Conservation (phyloP, 176 grass and related monocot species). For the Rhynchospora tenuis region DNA sequence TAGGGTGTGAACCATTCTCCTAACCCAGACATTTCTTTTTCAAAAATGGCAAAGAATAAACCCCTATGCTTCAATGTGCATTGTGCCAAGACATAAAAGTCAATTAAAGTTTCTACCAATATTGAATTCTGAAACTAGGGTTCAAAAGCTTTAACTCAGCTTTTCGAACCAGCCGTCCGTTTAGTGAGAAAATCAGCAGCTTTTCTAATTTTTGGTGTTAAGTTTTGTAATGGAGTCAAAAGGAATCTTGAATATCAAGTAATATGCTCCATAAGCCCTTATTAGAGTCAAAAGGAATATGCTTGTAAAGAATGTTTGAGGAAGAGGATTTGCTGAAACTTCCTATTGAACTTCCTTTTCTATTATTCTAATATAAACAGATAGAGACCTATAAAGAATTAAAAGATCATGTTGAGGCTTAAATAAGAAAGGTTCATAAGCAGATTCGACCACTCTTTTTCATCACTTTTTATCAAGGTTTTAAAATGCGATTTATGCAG, state of each 20-base stretch:
- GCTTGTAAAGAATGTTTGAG: background rate
- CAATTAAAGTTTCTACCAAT: background rate
- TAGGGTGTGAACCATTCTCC: background rate
- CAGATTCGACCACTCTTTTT: background rate
- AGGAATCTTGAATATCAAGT: background rate
- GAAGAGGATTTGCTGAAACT: background rate
- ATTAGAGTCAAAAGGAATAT: background rate
- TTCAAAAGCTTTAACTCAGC: background rate
- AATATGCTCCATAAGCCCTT: background rate
- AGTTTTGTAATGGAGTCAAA: background rate
- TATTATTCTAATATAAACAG: background rate
- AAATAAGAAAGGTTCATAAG: background rate
- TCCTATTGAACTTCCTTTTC: background rate
- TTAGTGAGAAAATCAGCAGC: background rate
- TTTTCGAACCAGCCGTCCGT: background rate
- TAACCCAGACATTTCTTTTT: background rate
- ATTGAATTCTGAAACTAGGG: background rate
- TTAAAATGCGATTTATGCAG: too few relatives aligned
- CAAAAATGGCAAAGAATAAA: background rate
- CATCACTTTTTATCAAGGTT: background rate
- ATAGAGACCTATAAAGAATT: background rate
- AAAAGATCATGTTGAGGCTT: background rate
- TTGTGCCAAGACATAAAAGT: background rate
- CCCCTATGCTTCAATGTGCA: background rate
- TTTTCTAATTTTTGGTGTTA: background rate